Evolutionary conservation across 2,329 filamentous ascomycete genomes (phyloP).

Genomic region (Colletotrichum sublineola): DNA sequence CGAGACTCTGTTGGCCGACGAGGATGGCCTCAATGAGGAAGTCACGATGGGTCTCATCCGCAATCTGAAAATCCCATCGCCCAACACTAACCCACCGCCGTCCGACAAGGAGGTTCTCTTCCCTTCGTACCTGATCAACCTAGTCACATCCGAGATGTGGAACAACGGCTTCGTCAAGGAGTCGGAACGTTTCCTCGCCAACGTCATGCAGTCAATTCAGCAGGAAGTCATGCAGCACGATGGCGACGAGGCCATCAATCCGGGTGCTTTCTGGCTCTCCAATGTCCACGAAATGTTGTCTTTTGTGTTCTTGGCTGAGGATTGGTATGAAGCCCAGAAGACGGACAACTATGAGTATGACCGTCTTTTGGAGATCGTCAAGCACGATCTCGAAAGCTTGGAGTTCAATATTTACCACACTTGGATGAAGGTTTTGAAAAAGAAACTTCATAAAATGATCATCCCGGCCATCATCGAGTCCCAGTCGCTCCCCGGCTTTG

Average conservation of each 20-base stretch:
- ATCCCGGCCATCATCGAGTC: conserved; percentile 99
- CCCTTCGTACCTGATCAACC: conserved; percentile 98
- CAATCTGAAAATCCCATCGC: conserved; percentile 95
- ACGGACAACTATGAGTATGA: conserved; percentile 99
- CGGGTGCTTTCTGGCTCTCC: conserved; percentile 97
- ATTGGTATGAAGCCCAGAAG: conserved; percentile 99
- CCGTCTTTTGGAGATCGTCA: conserved; percentile 96
- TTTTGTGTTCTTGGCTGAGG: conserved; percentile 98
- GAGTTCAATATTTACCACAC: conserved; percentile 99
- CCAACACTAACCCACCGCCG: conserved; percentile 86
- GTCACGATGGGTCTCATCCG: conserved; percentile 96
- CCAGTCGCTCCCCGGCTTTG: conserved; percentile 96
- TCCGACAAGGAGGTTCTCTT: conserved; percentile 99
- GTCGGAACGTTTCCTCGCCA: conserved; percentile 97
- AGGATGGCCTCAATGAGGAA: conserved; percentile 96
- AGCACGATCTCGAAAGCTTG: conserved; percentile 96
- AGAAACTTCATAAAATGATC: conserved; percentile 99
- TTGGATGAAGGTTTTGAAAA: conserved; percentile 99
- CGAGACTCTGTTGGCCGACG: conserved; percentile 92
- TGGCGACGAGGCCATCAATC: conserved; percentile 96
- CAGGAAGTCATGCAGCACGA: conserved; percentile 99
- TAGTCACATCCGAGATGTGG: conserved; percentile 99
- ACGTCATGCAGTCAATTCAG: conserved; percentile 99
- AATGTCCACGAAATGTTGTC: conserved; percentile 99
- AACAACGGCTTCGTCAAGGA: conserved; percentile 99